phyloP scores from a whole-genome alignment of 2,329 filamentous ascomycete species.

The Botrytis squamosa region DNA sequence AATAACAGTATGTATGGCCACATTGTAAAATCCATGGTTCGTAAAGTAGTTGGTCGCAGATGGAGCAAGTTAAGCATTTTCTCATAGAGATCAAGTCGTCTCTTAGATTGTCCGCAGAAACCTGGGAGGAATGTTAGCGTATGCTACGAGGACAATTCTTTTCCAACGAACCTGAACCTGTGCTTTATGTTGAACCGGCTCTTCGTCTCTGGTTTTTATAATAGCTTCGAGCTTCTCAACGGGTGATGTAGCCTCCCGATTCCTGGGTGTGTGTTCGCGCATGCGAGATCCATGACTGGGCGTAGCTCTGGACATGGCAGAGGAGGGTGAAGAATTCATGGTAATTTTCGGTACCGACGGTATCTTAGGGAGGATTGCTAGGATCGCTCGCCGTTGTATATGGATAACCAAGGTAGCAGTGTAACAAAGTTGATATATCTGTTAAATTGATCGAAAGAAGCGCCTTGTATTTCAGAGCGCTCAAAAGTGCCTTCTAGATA shows the following conservation, averaged over 20 bases:
- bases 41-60: slow-evolving; percentile 67
- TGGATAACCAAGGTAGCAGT: not conserved
- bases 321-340: slow-evolving; percentile 26
- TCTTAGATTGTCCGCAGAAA: slow-evolving; percentile 31
- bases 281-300: slow-evolving; percentile 17
- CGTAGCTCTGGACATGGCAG: slow-evolving; percentile 9
- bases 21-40: slow-evolving; percentile 68
- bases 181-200: slow-evolving; percentile 22
- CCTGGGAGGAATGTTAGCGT: slow-evolving; percentile 28
- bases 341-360: not conserved
- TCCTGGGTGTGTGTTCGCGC: slow-evolving; percentile 8
- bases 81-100: slow-evolving; percentile 61
- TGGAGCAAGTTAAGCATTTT: slow-evolving; percentile 62
- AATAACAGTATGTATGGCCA: slow-evolving; percentile 72
- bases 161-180: slow-evolving; percentile 29
- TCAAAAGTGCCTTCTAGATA: not conserved
- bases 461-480: not conserved
- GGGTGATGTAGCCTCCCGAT: slow-evolving; percentile 21
- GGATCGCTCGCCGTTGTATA: not conserved
- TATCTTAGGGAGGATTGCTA: not conserved
- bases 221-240: not conserved
- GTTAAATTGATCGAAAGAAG: not conserved
- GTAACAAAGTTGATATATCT: not conserved
- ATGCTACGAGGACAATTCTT: not conserved
- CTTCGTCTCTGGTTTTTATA: slow-evolving; percentile 14